phyloP scores from a whole-genome alignment of 1,284 basidiomycete genomes.

The Trametes sp. region DNA sequence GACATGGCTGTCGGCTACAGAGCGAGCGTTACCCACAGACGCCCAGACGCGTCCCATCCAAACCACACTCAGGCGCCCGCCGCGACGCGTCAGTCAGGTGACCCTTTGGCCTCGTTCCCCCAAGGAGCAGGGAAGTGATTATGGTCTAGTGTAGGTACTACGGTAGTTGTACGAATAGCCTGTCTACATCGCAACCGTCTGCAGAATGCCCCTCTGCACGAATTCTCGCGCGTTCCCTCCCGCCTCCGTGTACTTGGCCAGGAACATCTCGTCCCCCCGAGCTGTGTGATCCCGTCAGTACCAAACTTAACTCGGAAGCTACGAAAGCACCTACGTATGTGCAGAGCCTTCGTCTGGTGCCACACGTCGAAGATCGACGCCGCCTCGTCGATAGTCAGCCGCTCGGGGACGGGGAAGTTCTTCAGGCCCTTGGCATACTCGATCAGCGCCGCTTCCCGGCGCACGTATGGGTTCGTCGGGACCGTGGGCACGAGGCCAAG shows the following conservation, averaged over 20 bases:
- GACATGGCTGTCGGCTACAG: constrained; percentile 38
- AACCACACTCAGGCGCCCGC: constrained; percentile 16
- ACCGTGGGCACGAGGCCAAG: constrained; percentile 52
- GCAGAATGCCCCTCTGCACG: constrained; percentile 73
- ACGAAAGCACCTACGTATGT: constrained; percentile 49
- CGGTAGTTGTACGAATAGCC: constrained; percentile 5
- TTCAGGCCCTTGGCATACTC: constrained; percentile 63
- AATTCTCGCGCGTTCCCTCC: constrained; percentile 78
- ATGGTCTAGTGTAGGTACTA: constrained; percentile 12
- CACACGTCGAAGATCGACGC: constrained; percentile 75
- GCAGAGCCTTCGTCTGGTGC: constrained; percentile 62
- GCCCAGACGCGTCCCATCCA: constrained; percentile 17
- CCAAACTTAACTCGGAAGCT: neutral
- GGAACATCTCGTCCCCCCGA: constrained; percentile 65
- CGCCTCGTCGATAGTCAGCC: constrained; percentile 68
- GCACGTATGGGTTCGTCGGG: constrained; percentile 56
- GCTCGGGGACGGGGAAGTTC: constrained; percentile 62
- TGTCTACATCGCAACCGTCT: constrained; percentile 36
- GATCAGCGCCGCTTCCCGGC: constrained; percentile 52
- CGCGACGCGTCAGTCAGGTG: constrained; percentile 30
- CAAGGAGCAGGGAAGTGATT: constrained; percentile 2
- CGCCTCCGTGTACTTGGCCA: constrained; percentile 76
- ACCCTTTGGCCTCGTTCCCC: constrained; percentile 12
- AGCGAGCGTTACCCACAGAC: constrained; percentile 24
- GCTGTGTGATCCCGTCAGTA: constrained; percentile 11